Evolutionary conservation across 192 early-diverging fungal genomes (phyloP).

Genomic region (Coemansia sp.): DNA sequence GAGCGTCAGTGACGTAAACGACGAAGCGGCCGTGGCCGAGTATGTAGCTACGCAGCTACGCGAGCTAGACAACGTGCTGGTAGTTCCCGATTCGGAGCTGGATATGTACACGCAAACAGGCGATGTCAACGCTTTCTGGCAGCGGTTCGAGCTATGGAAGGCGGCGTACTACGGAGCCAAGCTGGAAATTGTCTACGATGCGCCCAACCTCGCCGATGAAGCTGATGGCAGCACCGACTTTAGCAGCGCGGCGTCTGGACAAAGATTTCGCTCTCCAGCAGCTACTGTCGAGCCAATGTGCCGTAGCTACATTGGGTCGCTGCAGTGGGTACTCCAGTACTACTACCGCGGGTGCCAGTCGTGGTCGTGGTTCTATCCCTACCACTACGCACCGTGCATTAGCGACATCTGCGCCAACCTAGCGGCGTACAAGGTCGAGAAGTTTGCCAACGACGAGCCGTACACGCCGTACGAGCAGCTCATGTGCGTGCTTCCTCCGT

Average conservation of each 20-base stretch:
- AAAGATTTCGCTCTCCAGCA: constrained; percentile 35
- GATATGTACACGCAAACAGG: constrained; percentile 52
- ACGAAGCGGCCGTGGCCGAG: constrained; percentile 19
- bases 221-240: background rate
- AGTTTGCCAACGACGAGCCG: constrained; percentile 78
- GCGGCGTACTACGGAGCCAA: constrained; percentile 78
- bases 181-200: constrained; percentile 53
- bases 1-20: constrained; percentile 20
- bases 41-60: constrained; percentile 44
- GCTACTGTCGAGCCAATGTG: constrained; percentile 59
- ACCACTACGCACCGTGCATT: constrained; percentile 95
- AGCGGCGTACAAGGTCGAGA: constrained; percentile 57
- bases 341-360: constrained; percentile 95
- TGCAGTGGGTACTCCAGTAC: constrained; percentile 98
- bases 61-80: constrained; percentile 34
- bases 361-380: constrained; percentile 99
- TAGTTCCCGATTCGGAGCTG: constrained; percentile 40
- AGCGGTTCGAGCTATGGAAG: constrained; percentile 78
- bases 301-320: constrained; percentile 82
- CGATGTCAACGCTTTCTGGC: constrained; percentile 57
- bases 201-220: constrained; percentile 17
- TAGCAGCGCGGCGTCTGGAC: constrained; percentile 8
- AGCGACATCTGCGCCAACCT: constrained; percentile 69
- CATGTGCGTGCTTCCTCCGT: constrained; percentile 96
- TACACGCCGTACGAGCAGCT: constrained; percentile 98